phyloP scores from a whole-genome alignment of 345 rosid species.

The Angophora floribunda region DNA sequence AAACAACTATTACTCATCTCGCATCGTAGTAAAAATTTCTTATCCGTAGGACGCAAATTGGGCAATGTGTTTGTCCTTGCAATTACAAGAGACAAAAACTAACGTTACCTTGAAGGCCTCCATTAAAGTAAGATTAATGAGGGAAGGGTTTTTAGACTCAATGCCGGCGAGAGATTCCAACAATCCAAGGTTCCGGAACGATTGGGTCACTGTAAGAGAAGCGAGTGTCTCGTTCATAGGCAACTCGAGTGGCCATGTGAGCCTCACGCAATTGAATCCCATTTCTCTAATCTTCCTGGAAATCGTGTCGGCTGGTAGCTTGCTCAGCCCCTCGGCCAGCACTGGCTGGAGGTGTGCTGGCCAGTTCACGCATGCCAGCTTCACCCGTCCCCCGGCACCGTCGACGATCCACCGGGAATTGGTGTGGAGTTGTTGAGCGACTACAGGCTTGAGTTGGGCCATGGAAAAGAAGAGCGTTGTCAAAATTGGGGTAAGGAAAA shows the following conservation, averaged over 20 bases:
- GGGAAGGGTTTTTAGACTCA: conserved; percentile 66
- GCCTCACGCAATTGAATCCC: conserved; percentile 71
- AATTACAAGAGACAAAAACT: not conserved
- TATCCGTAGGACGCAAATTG: not conserved
- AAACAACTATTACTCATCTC: not conserved
- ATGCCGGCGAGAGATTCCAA: conserved; percentile 49
- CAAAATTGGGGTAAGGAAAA: not conserved
- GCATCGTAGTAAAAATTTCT: not conserved
- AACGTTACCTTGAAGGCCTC: conserved; percentile 63
- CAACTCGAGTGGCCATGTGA: conserved; percentile 63
- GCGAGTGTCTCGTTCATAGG: conserved; percentile 41
- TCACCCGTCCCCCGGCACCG: not conserved
- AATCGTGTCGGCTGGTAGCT: conserved; percentile 35
- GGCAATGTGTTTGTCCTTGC: not conserved
- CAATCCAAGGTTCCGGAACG: conserved; percentile 54
- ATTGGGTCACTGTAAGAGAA: conserved; percentile 39
- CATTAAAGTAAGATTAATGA: conserved; percentile 53
- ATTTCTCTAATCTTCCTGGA: conserved; percentile 15
- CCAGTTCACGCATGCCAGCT: conserved; percentile 11
- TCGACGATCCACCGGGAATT: conserved; percentile 5
- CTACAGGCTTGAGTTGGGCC: not conserved
- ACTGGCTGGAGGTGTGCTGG: conserved; percentile 34
- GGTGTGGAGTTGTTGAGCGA: not conserved
- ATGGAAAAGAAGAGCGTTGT: not conserved
- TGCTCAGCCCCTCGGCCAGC: conserved; percentile 73